Conservation (phyloP, 352 stramenopile genomes). For the Globisporangium camurandrum region DNA sequence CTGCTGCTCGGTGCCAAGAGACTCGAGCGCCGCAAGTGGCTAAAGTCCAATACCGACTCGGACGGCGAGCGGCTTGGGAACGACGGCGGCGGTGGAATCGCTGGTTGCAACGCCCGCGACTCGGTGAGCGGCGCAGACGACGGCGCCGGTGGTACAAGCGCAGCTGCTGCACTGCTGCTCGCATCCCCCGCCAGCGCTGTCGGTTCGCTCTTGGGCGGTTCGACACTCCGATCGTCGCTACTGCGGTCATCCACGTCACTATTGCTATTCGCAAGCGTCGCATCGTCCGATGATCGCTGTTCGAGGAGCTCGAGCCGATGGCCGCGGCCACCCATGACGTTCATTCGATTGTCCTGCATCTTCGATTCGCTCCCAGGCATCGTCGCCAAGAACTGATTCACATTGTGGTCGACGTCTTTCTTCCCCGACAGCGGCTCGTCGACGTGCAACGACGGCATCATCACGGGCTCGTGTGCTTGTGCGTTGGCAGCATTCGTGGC, state of each 20-base stretch:
- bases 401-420: constrained; percentile 34
- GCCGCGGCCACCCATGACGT: constrained; percentile 88
- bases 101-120: no score
- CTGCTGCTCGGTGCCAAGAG: constrained; percentile 7
- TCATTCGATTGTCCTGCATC: constrained; percentile 88
- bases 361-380: constrained; percentile 88
- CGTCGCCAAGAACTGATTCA: constrained; percentile 71
- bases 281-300: constrained; percentile 31
- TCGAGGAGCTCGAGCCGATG: constrained; percentile 82
- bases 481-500: neutral
- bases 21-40: constrained; percentile 12
- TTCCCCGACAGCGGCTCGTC: constrained; percentile 58
- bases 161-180: neutral
- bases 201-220: neutral
- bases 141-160: neutral
- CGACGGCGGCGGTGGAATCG: neutral
- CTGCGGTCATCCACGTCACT: constrained; percentile 2
- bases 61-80: neutral
- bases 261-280: constrained; percentile 27
- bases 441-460: constrained; percentile 8
- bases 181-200: neutral
- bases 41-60: constrained; percentile 13
- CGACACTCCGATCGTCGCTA: constrained; percentile 6
- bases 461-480: neutral
- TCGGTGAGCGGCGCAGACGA: neutral